These are phyloP conservation scores for Afroboletus lepidellus DNA, from an alignment of 1,284 basidiomycete species.

Conservation along the genomic window DNA sequence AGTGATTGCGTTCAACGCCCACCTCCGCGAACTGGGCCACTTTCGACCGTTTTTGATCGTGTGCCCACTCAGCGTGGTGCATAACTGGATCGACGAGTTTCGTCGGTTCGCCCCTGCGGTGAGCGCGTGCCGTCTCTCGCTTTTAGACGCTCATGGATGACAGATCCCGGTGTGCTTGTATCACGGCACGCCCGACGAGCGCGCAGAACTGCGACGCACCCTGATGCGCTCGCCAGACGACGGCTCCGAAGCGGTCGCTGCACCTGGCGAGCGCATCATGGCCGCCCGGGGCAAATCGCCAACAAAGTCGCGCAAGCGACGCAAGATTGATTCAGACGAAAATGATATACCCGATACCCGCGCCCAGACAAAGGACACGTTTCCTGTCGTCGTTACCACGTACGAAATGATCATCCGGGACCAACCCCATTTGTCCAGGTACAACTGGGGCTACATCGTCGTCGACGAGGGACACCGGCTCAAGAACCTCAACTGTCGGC, in stretches of 20 bases:
- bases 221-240: constrained; percentile 42
- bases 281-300: constrained; percentile 11
- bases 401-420: constrained; percentile 94
- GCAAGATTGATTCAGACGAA: constrained; percentile 18
- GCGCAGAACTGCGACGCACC: constrained; percentile 71
- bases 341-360: constrained; percentile 17
- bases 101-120: constrained; percentile 77
- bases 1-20: constrained; percentile 89
- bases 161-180: constrained; percentile 89
- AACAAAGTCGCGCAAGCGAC: constrained; percentile 20
- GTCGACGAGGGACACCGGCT: constrained; percentile 95
- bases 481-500: constrained; percentile 89
- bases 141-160: neutral
- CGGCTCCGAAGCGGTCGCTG: constrained; percentile 21
- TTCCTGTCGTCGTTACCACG: constrained; percentile 86
- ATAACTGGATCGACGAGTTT: constrained; percentile 93
- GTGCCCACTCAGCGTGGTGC: constrained; percentile 87
- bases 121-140: constrained; percentile 29
- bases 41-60: constrained; percentile 86
- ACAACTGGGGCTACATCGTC: constrained; percentile 90
- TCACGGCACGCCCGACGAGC: constrained; percentile 79
- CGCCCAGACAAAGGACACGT: constrained; percentile 39
- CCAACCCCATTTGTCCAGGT: constrained; percentile 60
- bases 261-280: constrained; percentile 24
- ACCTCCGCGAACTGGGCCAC: constrained; percentile 76